These are phyloP conservation scores for Termitomyces sp. DNA, from an alignment of 768 basidiomycete genomes.

Conservation along the genomic window DNA sequence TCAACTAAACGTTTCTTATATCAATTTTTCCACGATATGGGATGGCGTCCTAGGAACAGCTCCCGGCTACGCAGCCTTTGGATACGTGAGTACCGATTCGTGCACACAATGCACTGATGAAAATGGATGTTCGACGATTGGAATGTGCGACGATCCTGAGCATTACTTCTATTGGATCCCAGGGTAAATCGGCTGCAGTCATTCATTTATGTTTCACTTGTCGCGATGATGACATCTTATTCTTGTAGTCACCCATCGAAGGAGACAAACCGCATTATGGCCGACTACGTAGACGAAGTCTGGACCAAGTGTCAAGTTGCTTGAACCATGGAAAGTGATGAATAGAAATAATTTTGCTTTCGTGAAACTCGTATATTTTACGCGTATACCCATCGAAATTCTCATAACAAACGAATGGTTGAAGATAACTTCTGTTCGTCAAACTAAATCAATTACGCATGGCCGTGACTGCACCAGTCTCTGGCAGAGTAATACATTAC, in stretches of 20 bases:
- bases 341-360: background rate
- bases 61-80: slow-evolving; percentile 43
- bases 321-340: background rate
- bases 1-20: slow-evolving; percentile 35
- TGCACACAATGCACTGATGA: slow-evolving; percentile 26
- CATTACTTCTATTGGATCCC: slow-evolving; percentile 50
- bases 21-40: slow-evolving; percentile 45
- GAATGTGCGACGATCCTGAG: slow-evolving; percentile 33
- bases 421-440: background rate
- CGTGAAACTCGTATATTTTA: background rate
- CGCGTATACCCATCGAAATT: background rate
- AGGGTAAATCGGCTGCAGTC: slow-evolving; percentile 26
- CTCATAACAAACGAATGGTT: background rate
- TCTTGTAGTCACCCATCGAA: slow-evolving; percentile 41
- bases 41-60: slow-evolving; percentile 35
- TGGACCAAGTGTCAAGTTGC: slow-evolving; percentile 23
- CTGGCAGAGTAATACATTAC: too few relatives aligned
- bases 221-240: background rate
- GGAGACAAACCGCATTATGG: slow-evolving; percentile 46
- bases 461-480: too few relatives aligned
- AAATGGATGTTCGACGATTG: slow-evolving; percentile 24
- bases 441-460: background rate
- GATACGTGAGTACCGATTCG: slow-evolving; percentile 34
- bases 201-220: background rate
- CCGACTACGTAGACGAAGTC: slow-evolving; percentile 41